Evolutionary conservation across 768 basidiomycete genomes (phyloP), one percentile per base, ranked within the genome.

Genomic region (Lactarius deliciosus): DNA sequence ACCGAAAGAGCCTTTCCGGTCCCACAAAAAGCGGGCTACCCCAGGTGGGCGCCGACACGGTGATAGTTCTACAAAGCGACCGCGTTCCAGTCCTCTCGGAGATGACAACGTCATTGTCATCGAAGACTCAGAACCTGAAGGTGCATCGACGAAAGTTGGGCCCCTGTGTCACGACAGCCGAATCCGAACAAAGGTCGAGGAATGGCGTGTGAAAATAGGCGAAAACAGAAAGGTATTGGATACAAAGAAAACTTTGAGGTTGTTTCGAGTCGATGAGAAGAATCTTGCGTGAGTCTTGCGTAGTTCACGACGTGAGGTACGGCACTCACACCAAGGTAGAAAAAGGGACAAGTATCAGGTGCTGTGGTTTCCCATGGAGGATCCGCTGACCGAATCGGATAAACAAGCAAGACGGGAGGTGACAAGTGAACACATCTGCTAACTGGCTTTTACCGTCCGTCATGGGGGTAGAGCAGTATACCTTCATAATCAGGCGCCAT

Each of bases 361-460:
- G 20, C 79, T 97, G 36, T 90, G 87, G 72, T 94, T 95, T 71
- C 89, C 91, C 1, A 82, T 94, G 77, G 82, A 80, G 0, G 78
- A 81, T 1, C 86, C 90, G 7, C 76, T 94, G 59, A 81, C 81
- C 2, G 81, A 85, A 15, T 61, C 72, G 30, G 83, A 93, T 73
- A 84, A 80, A 66, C 72, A 68, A 57, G 68, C 70, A 54, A 79
- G 83, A 63, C 87, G 81, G 73, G 78, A 81, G 6, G 82, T 92
- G 28, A 83, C 73, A 2, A 87, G 89, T 66, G 79, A 76, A 61
- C 79, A 76, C 63, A 70, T 76, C 54, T 72, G 69, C 47, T 77
- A 53, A 58, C 15, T 6, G 11, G 4, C 36, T 54, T 32, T 40
- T 16, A 25, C 7, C 9, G 22, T 41, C 18, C 11, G 18, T n/a